Evolutionary conservation across 2,329 filamentous ascomycete genomes (phyloP).

Genomic region (Ophiostoma ulmi): DNA sequence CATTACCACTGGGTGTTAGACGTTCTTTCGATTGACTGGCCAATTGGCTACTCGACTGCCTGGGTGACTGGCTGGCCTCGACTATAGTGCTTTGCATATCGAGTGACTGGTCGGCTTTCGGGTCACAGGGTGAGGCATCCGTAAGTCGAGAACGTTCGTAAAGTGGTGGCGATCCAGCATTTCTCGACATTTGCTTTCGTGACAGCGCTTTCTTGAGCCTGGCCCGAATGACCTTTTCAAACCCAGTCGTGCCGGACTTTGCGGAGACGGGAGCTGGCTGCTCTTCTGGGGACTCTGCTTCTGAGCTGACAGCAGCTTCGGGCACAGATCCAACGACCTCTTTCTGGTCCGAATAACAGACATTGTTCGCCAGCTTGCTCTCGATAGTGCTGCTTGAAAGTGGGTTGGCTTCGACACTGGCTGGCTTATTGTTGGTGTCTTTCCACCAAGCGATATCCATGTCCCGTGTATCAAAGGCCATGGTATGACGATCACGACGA

Average conservation of each 20-base stretch:
- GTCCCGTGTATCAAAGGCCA: neutral
- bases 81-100: neutral
- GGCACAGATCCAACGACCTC: neutral
- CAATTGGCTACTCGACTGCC: neutral
- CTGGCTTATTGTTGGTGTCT: neutral
- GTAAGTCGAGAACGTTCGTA: neutral
- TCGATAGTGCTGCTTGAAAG: neutral
- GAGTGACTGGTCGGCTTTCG: neutral
- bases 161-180: neutral
- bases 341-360: neutral
- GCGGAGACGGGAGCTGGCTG: too few relatives aligned
- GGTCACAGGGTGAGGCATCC: neutral
- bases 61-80: slow-evolving; percentile 1
- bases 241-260: neutral
- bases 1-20: neutral
- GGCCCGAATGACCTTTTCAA: slow-evolving; percentile 23
- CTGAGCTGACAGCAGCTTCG: too few relatives aligned
- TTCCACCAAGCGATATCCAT: slow-evolving; percentile 12
- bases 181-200: neutral
- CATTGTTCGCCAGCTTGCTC: neutral
- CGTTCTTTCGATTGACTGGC: neutral
- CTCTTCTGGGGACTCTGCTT: neutral
- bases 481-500: slow-evolving; percentile 7
- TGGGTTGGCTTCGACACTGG: neutral
- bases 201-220: slow-evolving; percentile 23